Conservation (phyloP, 192 early-diverging fungal species). For the Umbelopsis vinacea region DNA sequence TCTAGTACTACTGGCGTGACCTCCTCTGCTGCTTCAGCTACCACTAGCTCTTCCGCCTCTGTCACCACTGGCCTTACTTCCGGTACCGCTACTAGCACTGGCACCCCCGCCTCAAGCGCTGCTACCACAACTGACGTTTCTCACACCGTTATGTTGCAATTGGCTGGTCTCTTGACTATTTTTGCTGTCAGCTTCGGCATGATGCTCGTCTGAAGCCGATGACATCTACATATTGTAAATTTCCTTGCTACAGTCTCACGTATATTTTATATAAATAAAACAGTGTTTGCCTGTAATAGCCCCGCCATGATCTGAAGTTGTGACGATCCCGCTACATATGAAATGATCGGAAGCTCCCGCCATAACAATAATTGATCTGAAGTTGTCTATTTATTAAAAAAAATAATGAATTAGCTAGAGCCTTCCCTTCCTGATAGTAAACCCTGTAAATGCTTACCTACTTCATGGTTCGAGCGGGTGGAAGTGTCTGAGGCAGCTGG, state of each 20-base stretch:
- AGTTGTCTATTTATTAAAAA: too few species aligned
- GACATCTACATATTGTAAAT: background rate
- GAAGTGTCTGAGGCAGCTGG: too few species aligned
- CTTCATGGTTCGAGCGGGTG: too few species aligned
- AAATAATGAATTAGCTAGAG: too few species aligned
- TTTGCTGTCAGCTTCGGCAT: conserved; percentile 29
- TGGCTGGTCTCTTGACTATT: conserved; percentile 18
- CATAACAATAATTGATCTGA: too few species aligned
- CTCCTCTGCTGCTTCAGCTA: background rate
- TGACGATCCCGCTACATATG: too few species aligned
- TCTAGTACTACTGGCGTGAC: background rate
- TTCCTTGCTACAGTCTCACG: background rate
- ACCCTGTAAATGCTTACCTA: too few species aligned
- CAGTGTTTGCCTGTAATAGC: too few species aligned
- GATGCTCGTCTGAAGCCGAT: conserved; percentile 25
- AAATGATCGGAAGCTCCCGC: too few species aligned
- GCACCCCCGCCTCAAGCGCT: background rate
- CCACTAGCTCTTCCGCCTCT: background rate
- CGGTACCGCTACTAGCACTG: background rate
- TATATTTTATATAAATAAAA: too few species aligned
- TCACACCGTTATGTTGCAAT: background rate
- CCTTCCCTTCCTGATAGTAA: too few species aligned
- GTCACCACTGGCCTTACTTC: background rate
- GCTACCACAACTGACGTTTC: background rate
- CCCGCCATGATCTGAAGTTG: background rate